Evolutionary conservation across 371 early-diverging fungal genomes (phyloP), one percentile per base, ranked within the genome.

Genomic region (Phascolomyces articulosus): DNA sequence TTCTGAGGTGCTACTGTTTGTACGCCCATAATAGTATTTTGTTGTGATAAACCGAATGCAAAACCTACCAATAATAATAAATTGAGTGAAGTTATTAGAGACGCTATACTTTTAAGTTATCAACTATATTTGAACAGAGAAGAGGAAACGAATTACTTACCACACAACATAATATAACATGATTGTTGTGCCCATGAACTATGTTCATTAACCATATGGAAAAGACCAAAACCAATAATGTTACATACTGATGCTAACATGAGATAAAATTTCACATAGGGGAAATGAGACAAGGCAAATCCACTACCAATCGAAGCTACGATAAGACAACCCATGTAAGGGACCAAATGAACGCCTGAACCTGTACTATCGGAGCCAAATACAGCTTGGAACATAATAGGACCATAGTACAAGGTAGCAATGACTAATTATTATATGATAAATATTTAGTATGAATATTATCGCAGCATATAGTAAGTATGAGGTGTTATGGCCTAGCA

Each of bases 371-470:
- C 63, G 10, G 78, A 78, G 13, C 70, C 76, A 70, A 75, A 82
- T 3, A 79, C 79, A 31, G 78, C 48, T 60, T 82, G 82, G 76
- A 83, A 90, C 29, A 80, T 84, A 34, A 87, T 56, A 3, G 93
- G 87, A 10, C 89, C 79, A 71, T 90, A 92, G 68, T 89, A 95
- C 20, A 92, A 68, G 11, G 88, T 80, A 28, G 85, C 83, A 58
- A 90, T 86, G 66, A 92, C 62, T 61, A 53, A 41, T 9, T 31
- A 41, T 41, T 11, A n/a, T 41, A 18, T 44, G 16, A 44, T n/a
- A 7, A 44, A 4, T 4, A 44, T 18, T 13, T n/a, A 41, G n/a
- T n/a, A n/a, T n/a, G n/a, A n/a, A n/a, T n/a, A n/a, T n/a, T n/a
- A n/a, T n/a, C n/a, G n/a, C n/a, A n/a, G n/a, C n/a, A n/a, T n/a